phyloP scores from a whole-genome alignment of 257 asterid species.

The Ajuga chamaepitys region DNA sequence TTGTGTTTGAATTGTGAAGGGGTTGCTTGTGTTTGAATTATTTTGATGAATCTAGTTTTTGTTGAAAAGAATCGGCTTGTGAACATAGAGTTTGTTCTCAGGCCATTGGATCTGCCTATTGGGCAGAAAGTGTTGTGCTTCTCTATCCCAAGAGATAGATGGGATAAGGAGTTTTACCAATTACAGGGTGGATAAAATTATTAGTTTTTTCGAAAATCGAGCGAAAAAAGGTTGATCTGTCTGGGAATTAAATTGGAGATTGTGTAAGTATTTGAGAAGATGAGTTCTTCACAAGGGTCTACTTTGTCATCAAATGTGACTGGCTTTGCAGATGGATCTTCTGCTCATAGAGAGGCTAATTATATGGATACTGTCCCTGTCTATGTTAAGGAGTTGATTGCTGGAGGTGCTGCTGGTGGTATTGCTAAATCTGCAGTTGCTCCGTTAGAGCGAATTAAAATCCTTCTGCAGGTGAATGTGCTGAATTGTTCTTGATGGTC shows the following conservation, averaged over 20 bases:
- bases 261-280: conserved; percentile 25
- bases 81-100: conserved; percentile 79
- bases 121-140: conserved; percentile 44
- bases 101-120: conserved; percentile 56
- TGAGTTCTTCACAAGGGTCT: conserved; percentile 78
- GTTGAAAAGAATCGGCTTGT: conserved; percentile 53
- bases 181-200: conserved; percentile 59
- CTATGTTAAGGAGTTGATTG: conserved; percentile 88
- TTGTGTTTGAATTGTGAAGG: conserved; percentile 22
- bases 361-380: conserved; percentile 63
- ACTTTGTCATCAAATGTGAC: conserved; percentile 52
- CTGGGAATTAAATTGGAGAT: conserved; percentile 12
- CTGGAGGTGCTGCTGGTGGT: conserved; percentile 98
- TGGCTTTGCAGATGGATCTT: conserved; percentile 50
- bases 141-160: conserved; percentile 57
- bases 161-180: conserved; percentile 84
- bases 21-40: conserved; percentile 3
- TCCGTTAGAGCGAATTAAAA: conserved; percentile 84
- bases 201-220: neutral
- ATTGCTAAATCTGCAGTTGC: conserved; percentile 91
- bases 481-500: neutral
- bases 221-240: neutral
- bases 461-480: conserved; percentile 78
- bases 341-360: conserved; percentile 39
- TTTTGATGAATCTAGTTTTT: conserved; percentile 68